These are phyloP conservation scores for Tritrichomonas foetus DNA, from an alignment of 208 protist species.

Conservation along the genomic window DNA sequence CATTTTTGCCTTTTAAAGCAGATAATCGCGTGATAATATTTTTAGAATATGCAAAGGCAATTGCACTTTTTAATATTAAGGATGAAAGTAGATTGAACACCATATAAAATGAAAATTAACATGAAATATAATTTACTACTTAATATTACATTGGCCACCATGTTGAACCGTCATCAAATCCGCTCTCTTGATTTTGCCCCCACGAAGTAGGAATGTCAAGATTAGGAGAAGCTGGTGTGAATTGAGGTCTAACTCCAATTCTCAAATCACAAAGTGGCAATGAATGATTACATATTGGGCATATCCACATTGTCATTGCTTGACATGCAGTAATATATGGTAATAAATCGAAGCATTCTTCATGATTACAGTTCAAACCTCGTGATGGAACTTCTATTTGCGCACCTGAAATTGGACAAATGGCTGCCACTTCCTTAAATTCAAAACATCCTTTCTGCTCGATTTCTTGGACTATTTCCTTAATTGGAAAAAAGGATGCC, in stretches of 20 bases:
- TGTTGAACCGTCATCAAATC: too few species aligned
- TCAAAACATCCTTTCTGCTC: not conserved
- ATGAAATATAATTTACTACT: too few species aligned
- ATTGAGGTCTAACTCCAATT: not conserved
- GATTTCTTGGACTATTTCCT: not conserved
- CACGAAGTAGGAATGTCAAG: too few species aligned
- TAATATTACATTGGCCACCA: too few species aligned
- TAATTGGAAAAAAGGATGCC: not conserved
- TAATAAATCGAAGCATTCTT: not conserved
- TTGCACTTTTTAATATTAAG: too few species aligned
- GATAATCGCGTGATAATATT: too few species aligned
- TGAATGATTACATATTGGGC: not conserved
- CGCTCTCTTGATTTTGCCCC: too few species aligned
- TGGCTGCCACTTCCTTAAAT: not conserved
- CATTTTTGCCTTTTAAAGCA: too few species aligned
- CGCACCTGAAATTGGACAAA: not conserved
- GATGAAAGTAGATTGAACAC: too few species aligned
- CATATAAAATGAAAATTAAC: too few species aligned
- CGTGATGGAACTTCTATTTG: constrained; percentile 2
- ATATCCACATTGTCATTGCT: not conserved
- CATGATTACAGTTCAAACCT: not conserved
- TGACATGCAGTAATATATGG: not conserved
- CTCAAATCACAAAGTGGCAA: not conserved
- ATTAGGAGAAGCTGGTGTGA: too few species aligned
- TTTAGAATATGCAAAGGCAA: too few species aligned